Evolutionary conservation across 2,329 filamentous ascomycete genomes (phyloP).

Genomic region (Cordyceps tenuipes): DNA sequence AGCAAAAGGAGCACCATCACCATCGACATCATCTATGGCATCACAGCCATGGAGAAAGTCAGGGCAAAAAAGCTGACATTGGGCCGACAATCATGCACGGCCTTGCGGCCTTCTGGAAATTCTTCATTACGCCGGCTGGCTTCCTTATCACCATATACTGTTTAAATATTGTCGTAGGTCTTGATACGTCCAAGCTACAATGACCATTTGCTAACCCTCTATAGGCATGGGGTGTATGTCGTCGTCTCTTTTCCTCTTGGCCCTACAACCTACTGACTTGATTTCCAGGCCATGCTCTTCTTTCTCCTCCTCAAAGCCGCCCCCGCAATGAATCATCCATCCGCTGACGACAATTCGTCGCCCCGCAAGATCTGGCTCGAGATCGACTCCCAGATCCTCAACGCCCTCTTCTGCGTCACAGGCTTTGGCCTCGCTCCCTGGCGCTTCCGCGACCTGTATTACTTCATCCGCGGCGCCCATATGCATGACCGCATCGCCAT

Average conservation of each 20-base stretch:
- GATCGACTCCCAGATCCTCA: conserved; percentile 66
- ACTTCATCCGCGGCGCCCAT: conserved; percentile 15
- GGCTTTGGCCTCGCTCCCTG: conserved; percentile 71
- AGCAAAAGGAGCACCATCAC: conserved; percentile 3
- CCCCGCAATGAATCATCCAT: conserved; percentile 16
- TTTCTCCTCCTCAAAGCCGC: neutral
- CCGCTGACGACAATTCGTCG: conserved; percentile 14
- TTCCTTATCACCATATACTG: conserved; percentile 23
- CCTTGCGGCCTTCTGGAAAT: conserved; percentile 22
- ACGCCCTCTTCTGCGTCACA: conserved; percentile 64
- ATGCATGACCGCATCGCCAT: conserved; percentile 17
- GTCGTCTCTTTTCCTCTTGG: conserved; percentile 4
- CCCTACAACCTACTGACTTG: neutral
- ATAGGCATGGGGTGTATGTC: conserved; percentile 20
- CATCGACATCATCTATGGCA: conserved; percentile 13
- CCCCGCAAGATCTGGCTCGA: conserved; percentile 16
- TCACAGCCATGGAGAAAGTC: conserved; percentile 15
- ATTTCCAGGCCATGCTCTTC: conserved; percentile 8
- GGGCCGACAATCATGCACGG: conserved; percentile 18
- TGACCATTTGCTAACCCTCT: neutral
- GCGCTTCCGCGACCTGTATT: conserved; percentile 35
- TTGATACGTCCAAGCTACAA: too few species aligned
- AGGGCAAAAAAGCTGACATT: conserved; percentile 18
- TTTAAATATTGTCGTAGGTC: conserved; percentile 22
- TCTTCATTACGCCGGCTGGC: conserved; percentile 20